Evolutionary conservation across 768 basidiomycete genomes (phyloP), one percentile per base, ranked within the genome.

Genomic region (Tricholoma matsutake): DNA sequence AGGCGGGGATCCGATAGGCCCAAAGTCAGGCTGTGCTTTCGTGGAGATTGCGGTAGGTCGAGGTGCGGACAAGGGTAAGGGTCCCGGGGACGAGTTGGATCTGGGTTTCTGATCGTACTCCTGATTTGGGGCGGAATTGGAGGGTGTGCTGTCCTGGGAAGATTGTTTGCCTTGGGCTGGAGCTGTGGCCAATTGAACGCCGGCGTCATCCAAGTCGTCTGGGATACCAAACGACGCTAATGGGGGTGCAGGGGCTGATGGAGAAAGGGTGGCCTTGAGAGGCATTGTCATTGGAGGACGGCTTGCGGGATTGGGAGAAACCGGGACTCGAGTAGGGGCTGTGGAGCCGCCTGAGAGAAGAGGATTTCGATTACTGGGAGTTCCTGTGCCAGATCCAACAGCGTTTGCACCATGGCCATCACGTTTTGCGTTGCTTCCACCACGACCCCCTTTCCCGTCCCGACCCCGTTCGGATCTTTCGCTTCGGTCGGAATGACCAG

Each of bases 1-100:
- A 1, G 92, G 88, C 8, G 91, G 89, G 3, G 91, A 91, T 2
- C 92, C 92, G 62, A 94, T 92, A 14, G 92, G 91, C 8, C 92
- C 92, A 66, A 91, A 87, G 69, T 91, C 90, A 52, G 78, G 62
- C 9, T 62, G 56, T 4, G 59, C 57, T 64, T 68, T 75, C 51
- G 77, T 69, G 43, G 76, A 68, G 56, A 76, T 73, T 7, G 74
- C 71, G 49, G 81, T 74, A 28, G 80, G 76, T 37, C 84, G 85
- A 11, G 84, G 85, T 0, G 81, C 82, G 32, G 81, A 86, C 29
- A 83, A 75, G 0, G 87, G 86, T 31, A 87, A 79, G 1, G 83
- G 78, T 11, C 77, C 76, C 2, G 84, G 82, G 0, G 81, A 76
- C 3, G 56, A 31, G 20, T 14, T 31, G 18, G 14, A 18, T 43